Conservation (phyloP, 2,329 filamentous ascomycete species). For the Ilyonectria destructans region DNA sequence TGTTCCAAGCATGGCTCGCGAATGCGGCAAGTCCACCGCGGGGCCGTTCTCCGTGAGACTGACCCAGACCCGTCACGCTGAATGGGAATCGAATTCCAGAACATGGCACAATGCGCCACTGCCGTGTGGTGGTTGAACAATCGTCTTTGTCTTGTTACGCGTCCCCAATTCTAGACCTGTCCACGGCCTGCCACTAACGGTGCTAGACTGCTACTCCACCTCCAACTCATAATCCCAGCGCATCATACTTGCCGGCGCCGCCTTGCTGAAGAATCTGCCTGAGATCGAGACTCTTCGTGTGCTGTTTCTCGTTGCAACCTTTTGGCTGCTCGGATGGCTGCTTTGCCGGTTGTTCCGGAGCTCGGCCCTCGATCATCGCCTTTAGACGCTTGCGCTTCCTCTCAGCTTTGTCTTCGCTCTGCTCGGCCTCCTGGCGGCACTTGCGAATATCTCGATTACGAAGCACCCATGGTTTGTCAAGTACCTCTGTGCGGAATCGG, state of each 20-base stretch:
- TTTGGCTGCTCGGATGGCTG: slow-evolving; percentile 22
- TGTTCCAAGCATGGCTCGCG: neutral
- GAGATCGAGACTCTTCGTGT: slow-evolving; percentile 42
- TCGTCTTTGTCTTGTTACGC: slow-evolving; percentile 31
- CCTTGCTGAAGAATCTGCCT: slow-evolving; percentile 49
- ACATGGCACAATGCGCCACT: slow-evolving; percentile 34
- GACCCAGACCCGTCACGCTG: slow-evolving; percentile 27
- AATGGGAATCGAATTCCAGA: slow-evolving; percentile 45
- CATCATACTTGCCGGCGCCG: slow-evolving; percentile 53
- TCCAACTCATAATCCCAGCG: slow-evolving; percentile 53
- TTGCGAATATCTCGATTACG: slow-evolving; percentile 64
- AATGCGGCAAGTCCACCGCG: slow-evolving; percentile 5
- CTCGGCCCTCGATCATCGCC: slow-evolving; percentile 33
- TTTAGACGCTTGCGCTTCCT: slow-evolving; percentile 48
- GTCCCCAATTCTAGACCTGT: slow-evolving; percentile 33
- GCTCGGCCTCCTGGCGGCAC: slow-evolving; percentile 65
- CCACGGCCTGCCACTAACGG: slow-evolving; percentile 33
- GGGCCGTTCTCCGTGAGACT: slow-evolving; percentile 24
- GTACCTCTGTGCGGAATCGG: slow-evolving; percentile 66
- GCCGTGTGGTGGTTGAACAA: slow-evolving; percentile 29
- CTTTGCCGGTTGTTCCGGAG: slow-evolving; percentile 21
- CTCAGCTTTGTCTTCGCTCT: slow-evolving; percentile 48
- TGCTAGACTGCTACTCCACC: slow-evolving; percentile 14
- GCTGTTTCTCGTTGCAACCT: slow-evolving; percentile 21
- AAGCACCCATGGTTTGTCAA: slow-evolving; percentile 71